Base-by-base conservation (phyloP, 148 eudicot species). In the Cornus kousa region DNA sequence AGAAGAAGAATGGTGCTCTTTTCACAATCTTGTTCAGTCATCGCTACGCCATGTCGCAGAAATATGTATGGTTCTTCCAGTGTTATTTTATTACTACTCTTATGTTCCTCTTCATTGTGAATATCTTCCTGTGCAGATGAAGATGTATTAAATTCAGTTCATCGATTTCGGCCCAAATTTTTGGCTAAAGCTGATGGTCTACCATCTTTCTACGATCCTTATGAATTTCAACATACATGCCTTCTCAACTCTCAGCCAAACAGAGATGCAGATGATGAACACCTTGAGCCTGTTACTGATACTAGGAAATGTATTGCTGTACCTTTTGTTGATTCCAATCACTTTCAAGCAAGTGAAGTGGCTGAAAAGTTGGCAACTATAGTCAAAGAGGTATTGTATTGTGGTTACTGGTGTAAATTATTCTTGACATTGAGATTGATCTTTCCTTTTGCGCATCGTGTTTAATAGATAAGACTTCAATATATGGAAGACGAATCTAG, bases 1-100 rank as follows among this genome's bases (percentile, higher is more conserved):
- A 39, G 98, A 95, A 90, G 97, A 90, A 86, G 92, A 95, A 71
- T 95, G 98, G 98, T 95, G 97, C 84, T 80, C 85, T 65, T 77
- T 81, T 79, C 98, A 95, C 83, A 88, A 95, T 79, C 87, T 95
- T 77, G 81, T 93, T 80, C 94, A 69, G 74, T 80, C 96, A 67
- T 89, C 98, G 62, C 86, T 95, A 83, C 80, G 85, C 74, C 94
- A 93, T 77, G 86, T 93, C 53, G 83, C 87, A 69, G 92, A 87
- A 82, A 86, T 90, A 83, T 95, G 98, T 93, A 95, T 57, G 94
- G 64, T 77, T 82, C 39, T 80, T 16, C 43, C 59, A 53, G 43
- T 69, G 72, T 72, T 48, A 14, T 39, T 57, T 9, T 14, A 67
- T 9, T 59, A 67, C 24, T 5, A 31, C 31, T 75, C 19, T 79